Base-by-base conservation (phyloP, 2,329 filamentous ascomycete genomes). In the Pestalotiopsis sp. region DNA sequence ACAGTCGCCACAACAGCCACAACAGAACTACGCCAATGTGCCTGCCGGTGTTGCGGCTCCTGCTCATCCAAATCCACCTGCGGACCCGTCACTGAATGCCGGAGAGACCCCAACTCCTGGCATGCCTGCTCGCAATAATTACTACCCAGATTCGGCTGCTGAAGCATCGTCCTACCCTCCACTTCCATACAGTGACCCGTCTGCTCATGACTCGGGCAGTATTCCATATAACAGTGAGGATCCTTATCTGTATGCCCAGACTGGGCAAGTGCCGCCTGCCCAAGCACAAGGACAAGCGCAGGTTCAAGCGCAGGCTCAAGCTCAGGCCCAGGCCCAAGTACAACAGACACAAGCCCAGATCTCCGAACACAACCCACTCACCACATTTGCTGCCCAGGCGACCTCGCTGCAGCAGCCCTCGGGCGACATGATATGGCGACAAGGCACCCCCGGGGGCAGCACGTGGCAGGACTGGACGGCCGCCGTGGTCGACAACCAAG, bases 401-500 rank as follows among this genome's bases (percentile, higher is more conserved):
- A 73, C 74, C 38, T 74, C 75, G 67, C 73, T 77, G 66, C 70
- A 75, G 56, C 74, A 75, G 57, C 74, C 71, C 7, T 72, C 76
- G 13, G 71, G 75, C 61, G 73, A 76, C 69, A 77, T 75, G 75
- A 73, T 75, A 17, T 71, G 75, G n/a, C 74, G 77, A 9, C 64
- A 71, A 11, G 65, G 64, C 78, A 75, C 75, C 44, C 72, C 74
- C 13, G 70, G 77, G 3, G 80, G 78, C 7, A 86, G 83, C 68
- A 79, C 83, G 0, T 88, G 85, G 85, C 81, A 85, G 17, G 83
- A 87, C 75, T 88, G 86, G 86, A 83, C 84, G 9, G 79, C 81
- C 0, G 83, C 84, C 65, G 83, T 88, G 35, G 80, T 82, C 40
- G 82, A 85, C 70, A 82, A 76, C 40, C 83, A 85, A 67, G 83